phyloP scores from a whole-genome alignment of 495 filamentous ascomycete genomes.

The Tuber aestivum region DNA sequence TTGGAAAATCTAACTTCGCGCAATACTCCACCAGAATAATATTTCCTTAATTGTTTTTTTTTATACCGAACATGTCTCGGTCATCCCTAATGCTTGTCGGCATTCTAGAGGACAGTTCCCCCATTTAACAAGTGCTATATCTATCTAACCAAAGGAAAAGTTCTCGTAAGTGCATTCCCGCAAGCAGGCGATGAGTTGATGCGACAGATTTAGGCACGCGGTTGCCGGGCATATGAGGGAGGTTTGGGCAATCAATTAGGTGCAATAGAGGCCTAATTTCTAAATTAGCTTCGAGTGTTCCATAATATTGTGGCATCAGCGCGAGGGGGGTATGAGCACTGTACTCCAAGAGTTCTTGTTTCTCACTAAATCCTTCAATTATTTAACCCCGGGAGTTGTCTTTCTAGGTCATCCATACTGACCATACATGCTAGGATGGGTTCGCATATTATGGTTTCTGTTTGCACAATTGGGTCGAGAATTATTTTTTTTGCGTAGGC shows the following conservation, averaged over 20 bases:
- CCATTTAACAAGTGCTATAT: neutral
- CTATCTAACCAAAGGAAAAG: too few relatives aligned
- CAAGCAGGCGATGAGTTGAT: neutral
- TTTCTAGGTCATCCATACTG: neutral
- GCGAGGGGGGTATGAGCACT: neutral
- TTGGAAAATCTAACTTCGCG: neutral
- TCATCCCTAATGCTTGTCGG: neutral
- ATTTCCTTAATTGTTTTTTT: neutral
- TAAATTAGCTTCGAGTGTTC: neutral
- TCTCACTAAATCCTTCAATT: too few relatives aligned
- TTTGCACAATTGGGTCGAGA: neutral
- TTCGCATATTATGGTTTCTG: neutral
- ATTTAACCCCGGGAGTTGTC: neutral
- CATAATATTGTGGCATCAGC: neutral
- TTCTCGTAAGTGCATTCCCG: neutral
- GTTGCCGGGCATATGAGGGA: neutral
- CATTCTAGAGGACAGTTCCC: neutral
- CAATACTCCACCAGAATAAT: neutral
- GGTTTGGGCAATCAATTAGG: neutral
- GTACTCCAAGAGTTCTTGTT: neutral
- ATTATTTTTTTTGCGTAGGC: neutral
- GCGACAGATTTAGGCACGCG: neutral
- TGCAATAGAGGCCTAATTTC: neutral
- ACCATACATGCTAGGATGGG: too few relatives aligned
- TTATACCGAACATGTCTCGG: neutral